A percentile compares a stretch with the other conserved stretches of the same genome.
phyloP scores from a whole-genome alignment of 345 rosid genomes.

The Mangifera indica region DNA sequence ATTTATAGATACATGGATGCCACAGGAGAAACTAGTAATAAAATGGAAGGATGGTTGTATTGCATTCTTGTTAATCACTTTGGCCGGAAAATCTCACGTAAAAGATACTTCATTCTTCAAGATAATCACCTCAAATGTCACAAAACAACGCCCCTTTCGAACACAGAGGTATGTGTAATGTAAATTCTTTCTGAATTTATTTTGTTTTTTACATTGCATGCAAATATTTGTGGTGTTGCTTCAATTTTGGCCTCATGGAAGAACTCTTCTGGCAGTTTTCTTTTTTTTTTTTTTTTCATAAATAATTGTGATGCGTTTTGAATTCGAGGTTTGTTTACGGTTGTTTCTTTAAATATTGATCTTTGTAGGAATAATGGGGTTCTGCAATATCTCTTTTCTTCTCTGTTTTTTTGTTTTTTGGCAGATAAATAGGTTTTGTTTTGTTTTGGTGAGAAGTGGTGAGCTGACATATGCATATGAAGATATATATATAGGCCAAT shows the following conservation, averaged over 20 bases:
- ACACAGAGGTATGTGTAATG: conserved; percentile 43
- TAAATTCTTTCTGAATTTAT: not conserved
- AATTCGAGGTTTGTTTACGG: not conserved
- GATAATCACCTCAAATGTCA: conserved; percentile 59
- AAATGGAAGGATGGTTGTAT: conserved; percentile 92
- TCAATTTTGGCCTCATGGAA: not conserved
- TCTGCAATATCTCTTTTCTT: not conserved
- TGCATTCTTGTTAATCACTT: conserved; percentile 71
- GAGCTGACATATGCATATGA: not conserved
- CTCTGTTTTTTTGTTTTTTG: not conserved
- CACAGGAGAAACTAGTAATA: conserved; percentile 35
- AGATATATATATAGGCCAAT: no score
- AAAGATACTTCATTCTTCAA: conserved; percentile 71
- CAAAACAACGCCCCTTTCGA: conserved; percentile 54
- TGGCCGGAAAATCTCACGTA: conserved; percentile 72
- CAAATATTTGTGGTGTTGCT: not conserved
- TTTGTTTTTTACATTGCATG: not conserved
- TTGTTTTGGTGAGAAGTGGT: not conserved
- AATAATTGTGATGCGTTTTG: not conserved
- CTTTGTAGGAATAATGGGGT: not conserved
- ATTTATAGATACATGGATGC: conserved; percentile 31
- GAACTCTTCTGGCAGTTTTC: conserved; percentile 5
- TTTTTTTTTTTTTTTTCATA: not conserved
- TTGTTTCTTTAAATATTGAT: not conserved
- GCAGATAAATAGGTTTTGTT: not conserved